These are phyloP conservation scores for Lentithecium fluviatile DNA, from an alignment of 495 filamentous ascomycete genomes.

Conservation along the genomic window DNA sequence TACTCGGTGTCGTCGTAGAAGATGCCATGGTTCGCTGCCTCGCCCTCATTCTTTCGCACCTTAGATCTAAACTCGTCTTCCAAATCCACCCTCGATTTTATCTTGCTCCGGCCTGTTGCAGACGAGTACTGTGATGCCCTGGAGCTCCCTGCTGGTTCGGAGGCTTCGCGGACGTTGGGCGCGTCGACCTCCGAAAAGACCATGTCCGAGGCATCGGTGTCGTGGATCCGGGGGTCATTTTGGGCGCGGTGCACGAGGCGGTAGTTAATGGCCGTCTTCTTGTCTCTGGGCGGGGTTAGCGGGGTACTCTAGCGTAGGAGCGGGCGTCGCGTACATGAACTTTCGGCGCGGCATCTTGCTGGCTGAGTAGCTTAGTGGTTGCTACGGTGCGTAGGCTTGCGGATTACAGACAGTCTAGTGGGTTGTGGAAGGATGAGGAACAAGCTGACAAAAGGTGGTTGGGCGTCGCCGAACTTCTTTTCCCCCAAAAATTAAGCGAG, in stretches of 20 bases:
- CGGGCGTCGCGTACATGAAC: slow-evolving; percentile 70
- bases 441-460: slow-evolving; percentile 31
- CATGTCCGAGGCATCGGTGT: slow-evolving; percentile 75
- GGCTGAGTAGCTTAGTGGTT: not conserved
- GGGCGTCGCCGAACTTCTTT: not conserved
- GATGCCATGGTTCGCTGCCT: slow-evolving; percentile 90
- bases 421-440: slow-evolving; percentile 30
- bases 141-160: slow-evolving; percentile 39
- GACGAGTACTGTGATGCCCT: slow-evolving; percentile 9
- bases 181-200: slow-evolving; percentile 58
- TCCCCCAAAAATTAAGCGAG: slow-evolving; percentile 27
- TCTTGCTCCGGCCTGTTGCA: slow-evolving; percentile 48
- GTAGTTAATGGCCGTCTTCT: slow-evolving; percentile 89
- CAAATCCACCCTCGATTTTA: slow-evolving; percentile 68
- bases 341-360: slow-evolving; percentile 71
- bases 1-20: slow-evolving; percentile 88
- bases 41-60: slow-evolving; percentile 87
- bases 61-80: slow-evolving; percentile 68
- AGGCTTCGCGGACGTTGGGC: slow-evolving; percentile 39
- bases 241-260: slow-evolving; percentile 92
- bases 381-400: too few relatives aligned
- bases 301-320: slow-evolving; percentile 12
- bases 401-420: not conserved
- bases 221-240: slow-evolving; percentile 93
- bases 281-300: slow-evolving; percentile 62